phyloP scores from a whole-genome alignment of 2,329 filamentous ascomycete genomes.

The Colletotrichum spinosum region DNA sequence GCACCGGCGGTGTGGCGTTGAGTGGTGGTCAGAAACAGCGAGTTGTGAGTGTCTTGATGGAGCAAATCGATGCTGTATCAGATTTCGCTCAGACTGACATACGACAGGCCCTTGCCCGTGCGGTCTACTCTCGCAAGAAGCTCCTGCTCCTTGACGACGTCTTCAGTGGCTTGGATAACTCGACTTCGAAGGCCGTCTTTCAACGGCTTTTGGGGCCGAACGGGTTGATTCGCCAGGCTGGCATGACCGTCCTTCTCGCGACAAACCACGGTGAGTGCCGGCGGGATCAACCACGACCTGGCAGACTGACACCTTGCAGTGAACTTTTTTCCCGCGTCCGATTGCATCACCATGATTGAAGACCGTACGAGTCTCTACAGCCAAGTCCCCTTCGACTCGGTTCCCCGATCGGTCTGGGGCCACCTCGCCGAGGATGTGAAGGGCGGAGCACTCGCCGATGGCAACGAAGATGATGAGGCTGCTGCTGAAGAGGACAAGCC shows the following conservation, averaged over 20 bases:
- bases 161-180: conserved; percentile 57
- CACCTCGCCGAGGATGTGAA: conserved; percentile 29
- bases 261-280: conserved; percentile 50
- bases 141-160: conserved; percentile 60
- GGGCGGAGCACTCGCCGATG: conserved; percentile 2
- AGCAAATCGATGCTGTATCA: neutral
- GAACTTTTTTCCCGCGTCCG: conserved; percentile 41
- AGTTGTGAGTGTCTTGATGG: conserved; percentile 45
- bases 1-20: conserved; percentile 54
- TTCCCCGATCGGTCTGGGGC: conserved; percentile 38
- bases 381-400: conserved; percentile 40
- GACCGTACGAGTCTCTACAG: conserved; percentile 40
- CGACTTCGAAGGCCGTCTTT: conserved; percentile 57
- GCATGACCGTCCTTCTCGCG: conserved; percentile 55
- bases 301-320: conserved; percentile 35
- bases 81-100: neutral
- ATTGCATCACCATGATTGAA: conserved; percentile 43
- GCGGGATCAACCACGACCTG: neutral
- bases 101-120: conserved; percentile 56
- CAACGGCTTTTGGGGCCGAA: conserved; percentile 51
- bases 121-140: conserved; percentile 54
- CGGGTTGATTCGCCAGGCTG: conserved; percentile 53
- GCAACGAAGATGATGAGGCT: neutral
- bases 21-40: conserved; percentile 59
- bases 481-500: neutral